Conservation (phyloP, 169 alveolate species). For the Fabrea salina region DNA sequence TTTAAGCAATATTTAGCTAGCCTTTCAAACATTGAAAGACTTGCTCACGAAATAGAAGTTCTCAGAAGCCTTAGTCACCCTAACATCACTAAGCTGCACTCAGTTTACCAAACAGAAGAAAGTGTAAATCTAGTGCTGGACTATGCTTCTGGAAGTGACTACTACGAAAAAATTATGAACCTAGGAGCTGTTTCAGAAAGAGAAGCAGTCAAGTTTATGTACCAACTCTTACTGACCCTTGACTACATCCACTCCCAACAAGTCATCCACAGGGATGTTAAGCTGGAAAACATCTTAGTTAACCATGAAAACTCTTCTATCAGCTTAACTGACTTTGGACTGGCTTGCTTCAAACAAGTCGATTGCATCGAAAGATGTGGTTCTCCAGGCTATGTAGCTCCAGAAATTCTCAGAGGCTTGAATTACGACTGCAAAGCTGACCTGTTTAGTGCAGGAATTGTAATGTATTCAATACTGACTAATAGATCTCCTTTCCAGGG, state of each 20-base stretch:
- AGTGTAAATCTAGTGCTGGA: conserved; percentile 48
- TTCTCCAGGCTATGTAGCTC: conserved; percentile 84
- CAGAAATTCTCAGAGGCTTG: conserved; percentile 82
- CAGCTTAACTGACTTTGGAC: conserved; percentile 2
- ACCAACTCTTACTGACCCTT: background rate
- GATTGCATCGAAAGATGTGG: conserved; percentile 61
- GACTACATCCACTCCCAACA: conserved; percentile 71
- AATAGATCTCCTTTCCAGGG: conserved; percentile 88
- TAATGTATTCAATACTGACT: conserved; percentile 74
- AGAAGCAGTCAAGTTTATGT: conserved; percentile 9
- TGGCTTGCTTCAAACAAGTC: background rate
- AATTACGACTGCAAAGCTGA: conserved; percentile 85
- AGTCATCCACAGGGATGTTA: conserved; percentile 78
- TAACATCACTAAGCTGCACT: conserved; percentile 59
- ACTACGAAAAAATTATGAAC: conserved; percentile 30
- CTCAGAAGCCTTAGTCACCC: conserved; percentile 66
- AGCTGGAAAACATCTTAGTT: conserved; percentile 77
- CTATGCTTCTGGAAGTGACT: conserved; percentile 66
- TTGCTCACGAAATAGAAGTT: conserved; percentile 37
- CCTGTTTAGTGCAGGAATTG: conserved; percentile 81
- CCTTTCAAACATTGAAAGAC: background rate
- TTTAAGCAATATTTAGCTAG: background rate
- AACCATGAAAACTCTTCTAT: background rate
- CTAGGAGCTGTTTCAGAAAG: background rate
- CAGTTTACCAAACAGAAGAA: conserved; percentile 40